Evolutionary conservation across 495 filamentous ascomycete species (phyloP), one percentile per base, ranked within the genome.

Genomic region (Tetracladium setigerum): DNA sequence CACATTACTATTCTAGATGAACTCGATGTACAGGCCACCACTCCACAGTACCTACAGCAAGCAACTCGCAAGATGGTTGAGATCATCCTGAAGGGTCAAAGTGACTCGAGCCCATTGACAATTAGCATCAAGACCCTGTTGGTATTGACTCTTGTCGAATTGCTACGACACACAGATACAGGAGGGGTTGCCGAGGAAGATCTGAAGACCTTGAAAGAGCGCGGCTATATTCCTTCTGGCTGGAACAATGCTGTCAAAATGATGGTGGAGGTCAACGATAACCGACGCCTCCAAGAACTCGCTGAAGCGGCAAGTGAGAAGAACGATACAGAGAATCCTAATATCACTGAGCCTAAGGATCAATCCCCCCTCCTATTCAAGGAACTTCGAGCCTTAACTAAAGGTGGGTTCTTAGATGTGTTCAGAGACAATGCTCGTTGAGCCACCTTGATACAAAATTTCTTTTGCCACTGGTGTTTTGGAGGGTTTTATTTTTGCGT

Each of bases 61-160:
- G 74, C 77, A 14, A 79, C 81, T 27, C 69, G 73, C 49, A 73
- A 81, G 46, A 68, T 83, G 1, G 70, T 78, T 41, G 70, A 52
- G 2, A 61, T 79, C 22, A 63, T 84, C 12, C 62, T 76, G 18
- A 70, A 71, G 53, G 71, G 81, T 44, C 68, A 76, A 46, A 76
- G 70, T 35, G 62, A 82, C 1, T 62, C 74, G 12, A 73, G 70
- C 9, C 85, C 87, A 0, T 70, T 94, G 41, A 86, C 84, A 41
- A 73, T 89, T 48, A 83, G 92, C 60, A 85, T 83, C 47, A 66
- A 77, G 24, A 72, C 72, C n/a, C 67, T 94, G n/a, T 73, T 76
- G 8, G 67, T 80, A 1, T 65, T 89, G 55, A 81, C 79, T 19
- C 73, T 94, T 7, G 62, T 82, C 19, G 81, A 88, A 55, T 73